Base-by-base conservation (phyloP, 306 rosid species). In the Ormosia emarginata region DNA sequence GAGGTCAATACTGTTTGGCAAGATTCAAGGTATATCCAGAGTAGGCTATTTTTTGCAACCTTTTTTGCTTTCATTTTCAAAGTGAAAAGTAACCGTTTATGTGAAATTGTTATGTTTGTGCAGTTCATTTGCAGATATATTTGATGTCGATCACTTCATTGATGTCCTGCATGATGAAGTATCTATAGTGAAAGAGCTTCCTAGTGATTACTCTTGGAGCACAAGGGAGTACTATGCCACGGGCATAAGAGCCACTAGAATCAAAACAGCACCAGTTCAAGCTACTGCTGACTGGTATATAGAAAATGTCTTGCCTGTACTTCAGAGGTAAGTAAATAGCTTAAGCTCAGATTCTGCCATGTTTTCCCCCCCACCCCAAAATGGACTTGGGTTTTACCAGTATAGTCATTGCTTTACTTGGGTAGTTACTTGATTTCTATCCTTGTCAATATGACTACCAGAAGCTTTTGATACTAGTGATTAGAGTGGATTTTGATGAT, bases 1-100 rank as follows among this genome's bases (percentile, higher is more conserved):
- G 99, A 95, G 82, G 92, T 90, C 68, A 95, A 95, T 82, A 92
- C 98, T 49, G 99, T 95, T 73, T 95, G 99, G 99, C 90, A 87
- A 81, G 99, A 95, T 89, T 82, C 97, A 17, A 95, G 99, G 99
- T 95, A 87, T 78, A 68, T 67, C 75, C 18, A 37, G 71, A 34
- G n/a, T 40, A 44, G 64, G 69, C 79, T 44, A 44, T 61, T 36
- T 75, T 75, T 63, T 80, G 61, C 29, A 68, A 40, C 62, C 7
- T 69, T 29, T 72, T 75, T 37, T 36, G 1, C 50, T 74, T 53
- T 66, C 32, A 34, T 65, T 64, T 71, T 50, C 70, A 49, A 56
- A 47, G 24, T 67, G 47, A 11, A 80, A 69, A 52, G 46, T 34
- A 24, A 50, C 32, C 2, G 2, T 67, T 76, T 71, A 79, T 61